Base-by-base conservation (phyloP, 805 yeast species). In the Candida argentea region DNA sequence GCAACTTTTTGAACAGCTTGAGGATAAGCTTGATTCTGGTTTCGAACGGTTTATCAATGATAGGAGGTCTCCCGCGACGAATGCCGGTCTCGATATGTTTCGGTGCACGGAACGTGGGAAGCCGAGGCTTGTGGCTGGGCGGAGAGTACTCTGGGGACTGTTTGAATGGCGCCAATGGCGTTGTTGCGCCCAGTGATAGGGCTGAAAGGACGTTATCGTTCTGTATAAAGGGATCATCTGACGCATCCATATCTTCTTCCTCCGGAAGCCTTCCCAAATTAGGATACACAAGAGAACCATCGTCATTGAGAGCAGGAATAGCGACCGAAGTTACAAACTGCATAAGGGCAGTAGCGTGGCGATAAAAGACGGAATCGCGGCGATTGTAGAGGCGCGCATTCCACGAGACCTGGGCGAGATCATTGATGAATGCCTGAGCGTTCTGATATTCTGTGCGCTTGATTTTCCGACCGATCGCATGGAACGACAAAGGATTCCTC, bases 31-130 rank as follows among this genome's bases (percentile, higher is more conserved):
- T 87, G 54, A 89, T 86, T 37, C 96, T 67, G 46, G 85, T 85
- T 54, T 91, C 96, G 52, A 80, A 87, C 5, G 94, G 94, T 47
- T 76, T 79, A 50, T 83, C 94, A 27, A 85, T 84, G 32, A 84
- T 79, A 2, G 95, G 94, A 4, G 95, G 95, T 42, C 94, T 68
- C 12, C 94, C 94, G 45, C 94, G 68, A 51, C 83, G 78, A 18
- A 73, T 69, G 41, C 84, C 77, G 14, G 55, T 48, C 25, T 54
- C 61, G 14, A 40, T 35, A 27, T 39, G 38, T 13, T 20, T 26
- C 4, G 38, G 28, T 7, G 18, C 22, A 11, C 32, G 26, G 18
- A 30, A 22, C 10, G 20, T 8, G 7, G 20, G 20, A 18, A 18
- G 7, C 20, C 7, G 7, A 18, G 20, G 9, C 10, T 7, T 10